Base-by-base conservation (phyloP, 345 rosid genomes). In the Hibiscus syriacus region DNA sequence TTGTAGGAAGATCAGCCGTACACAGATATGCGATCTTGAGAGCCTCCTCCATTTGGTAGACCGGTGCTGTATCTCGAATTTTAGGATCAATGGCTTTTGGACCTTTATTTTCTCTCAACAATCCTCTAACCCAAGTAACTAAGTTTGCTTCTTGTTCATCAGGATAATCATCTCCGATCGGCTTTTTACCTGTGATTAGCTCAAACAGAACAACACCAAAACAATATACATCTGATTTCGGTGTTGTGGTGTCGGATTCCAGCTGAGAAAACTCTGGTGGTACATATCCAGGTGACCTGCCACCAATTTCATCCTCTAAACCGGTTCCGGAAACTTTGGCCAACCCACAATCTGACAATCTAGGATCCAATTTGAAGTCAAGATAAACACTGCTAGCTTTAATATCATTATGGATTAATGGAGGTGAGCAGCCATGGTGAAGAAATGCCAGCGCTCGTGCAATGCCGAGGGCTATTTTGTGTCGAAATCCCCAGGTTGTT, bases 371-470 rank as follows among this genome's bases (percentile, higher is more conserved):
- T 46, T 84, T 88, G 34, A 76, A 81, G 74, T 92, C 98, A 27
- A 92, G 83, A 84, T 92, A 90, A 53, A 92, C 82, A 49, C 96
- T 88, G 67, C 97, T 90, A 32, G 97, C 87, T 78, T 92, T 90
- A 54, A 92, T 90, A 62, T 92, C 98, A 55, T 89, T 76, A 68
- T 92, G 97, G 68, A 85, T 81, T 55, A 90, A 86, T 12, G 97
- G 86, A 1, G 97, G 97, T 46, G 87, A 92, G 80, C 98, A 90
- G 41, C 98, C 98, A 27, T 92, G 98, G 73, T 90, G 98, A 67
- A 92, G 92, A 66, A 90, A 92, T 7, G 98, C 93, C 74, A 90
- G 65, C 27, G 97, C 98, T 67, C 98, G 79, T 12, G 98, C 98
- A 0, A 90, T 83, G 63, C 97, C 98, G 20, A 92, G 88, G 0